Conservation (phyloP, 305 asterid species). For the Fraxinus xanthoxyloides region DNA sequence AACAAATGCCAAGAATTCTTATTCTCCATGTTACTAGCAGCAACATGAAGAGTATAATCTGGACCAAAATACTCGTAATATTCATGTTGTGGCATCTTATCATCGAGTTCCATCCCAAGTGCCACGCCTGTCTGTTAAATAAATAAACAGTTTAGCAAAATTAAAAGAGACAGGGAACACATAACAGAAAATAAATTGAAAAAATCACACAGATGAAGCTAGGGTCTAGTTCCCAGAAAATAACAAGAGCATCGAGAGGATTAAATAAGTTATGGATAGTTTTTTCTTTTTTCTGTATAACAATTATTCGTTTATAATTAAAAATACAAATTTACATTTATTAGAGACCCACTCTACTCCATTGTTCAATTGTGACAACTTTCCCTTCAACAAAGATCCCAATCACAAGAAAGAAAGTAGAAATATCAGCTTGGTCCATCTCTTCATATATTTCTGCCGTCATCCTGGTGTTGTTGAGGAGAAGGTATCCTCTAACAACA, state of each 20-base stretch:
- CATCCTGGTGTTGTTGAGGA: background rate
- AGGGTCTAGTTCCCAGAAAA: background rate
- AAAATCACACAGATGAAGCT: conserved; percentile 1
- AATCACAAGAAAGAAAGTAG: background rate
- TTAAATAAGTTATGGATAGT: background rate
- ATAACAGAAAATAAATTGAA: background rate
- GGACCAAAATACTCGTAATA: conserved; percentile 65
- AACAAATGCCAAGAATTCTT: conserved; percentile 52
- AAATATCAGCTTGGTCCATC: background rate
- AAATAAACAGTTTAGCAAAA: conserved; percentile 17
- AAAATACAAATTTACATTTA: background rate
- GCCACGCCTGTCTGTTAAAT: conserved; percentile 59
- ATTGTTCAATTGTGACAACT: background rate
- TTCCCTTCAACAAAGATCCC: background rate
- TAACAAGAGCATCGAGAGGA: background rate
- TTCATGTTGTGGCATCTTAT: conserved; percentile 67
- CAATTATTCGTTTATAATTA: background rate
- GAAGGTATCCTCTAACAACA: background rate
- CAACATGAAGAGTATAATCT: conserved; percentile 60
- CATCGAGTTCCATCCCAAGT: conserved; percentile 63
- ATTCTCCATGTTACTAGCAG: conserved; percentile 69
- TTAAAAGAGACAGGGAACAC: conserved; percentile 14
- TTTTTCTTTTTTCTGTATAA: background rate
- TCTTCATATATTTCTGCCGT: background rate
- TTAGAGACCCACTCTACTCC: background rate